These are phyloP conservation scores for Aspergillus persii DNA, from an alignment of 2,329 filamentous ascomycete species.

Conservation along the genomic window DNA sequence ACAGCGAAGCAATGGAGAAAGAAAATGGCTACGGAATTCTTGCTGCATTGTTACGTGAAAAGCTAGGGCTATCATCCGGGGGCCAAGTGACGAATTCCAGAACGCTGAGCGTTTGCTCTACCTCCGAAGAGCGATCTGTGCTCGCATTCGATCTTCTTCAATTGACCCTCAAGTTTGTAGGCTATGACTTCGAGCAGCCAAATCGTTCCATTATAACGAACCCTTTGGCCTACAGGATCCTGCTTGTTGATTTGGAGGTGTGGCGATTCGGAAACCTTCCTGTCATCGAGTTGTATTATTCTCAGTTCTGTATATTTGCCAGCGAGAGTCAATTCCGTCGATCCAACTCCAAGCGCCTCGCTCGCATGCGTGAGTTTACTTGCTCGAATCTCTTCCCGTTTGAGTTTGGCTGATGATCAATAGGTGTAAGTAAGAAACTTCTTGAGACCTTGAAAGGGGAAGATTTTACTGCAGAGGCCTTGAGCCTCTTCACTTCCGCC, in stretches of 20 bases:
- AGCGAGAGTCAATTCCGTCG: conserved; percentile 87
- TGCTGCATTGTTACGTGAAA: conserved; percentile 77
- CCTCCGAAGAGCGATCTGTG: conserved; percentile 48
- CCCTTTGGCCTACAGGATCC: conserved; percentile 85
- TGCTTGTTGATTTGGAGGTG: conserved; percentile 88
- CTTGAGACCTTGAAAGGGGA: conserved; percentile 89
- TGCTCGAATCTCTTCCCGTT: not conserved
- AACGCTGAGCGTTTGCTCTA: conserved; percentile 35
- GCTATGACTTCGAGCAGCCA: conserved; percentile 76
- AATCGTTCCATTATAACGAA: conserved; percentile 93
- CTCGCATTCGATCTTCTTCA: conserved; percentile 65
- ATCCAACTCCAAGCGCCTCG: conserved; percentile 84
- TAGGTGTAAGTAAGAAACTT: conserved; percentile 84
- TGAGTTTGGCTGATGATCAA: conserved; percentile 15
- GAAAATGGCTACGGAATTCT: conserved; percentile 92
- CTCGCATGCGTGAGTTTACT: conserved; percentile 75
- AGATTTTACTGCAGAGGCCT: conserved; percentile 66
- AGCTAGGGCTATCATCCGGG: conserved; percentile 52
- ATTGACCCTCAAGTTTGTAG: conserved; percentile 79
- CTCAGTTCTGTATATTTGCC: conserved; percentile 84
- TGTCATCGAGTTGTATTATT: conserved; percentile 87
- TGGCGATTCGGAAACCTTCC: conserved; percentile 78
- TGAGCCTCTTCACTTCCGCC: conserved; percentile 73
- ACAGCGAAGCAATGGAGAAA: conserved; percentile 96
- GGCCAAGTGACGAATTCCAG: conserved; percentile 42